Conservation (phyloP, 495 filamentous ascomycete species). For the Aspergillus ostianus region DNA sequence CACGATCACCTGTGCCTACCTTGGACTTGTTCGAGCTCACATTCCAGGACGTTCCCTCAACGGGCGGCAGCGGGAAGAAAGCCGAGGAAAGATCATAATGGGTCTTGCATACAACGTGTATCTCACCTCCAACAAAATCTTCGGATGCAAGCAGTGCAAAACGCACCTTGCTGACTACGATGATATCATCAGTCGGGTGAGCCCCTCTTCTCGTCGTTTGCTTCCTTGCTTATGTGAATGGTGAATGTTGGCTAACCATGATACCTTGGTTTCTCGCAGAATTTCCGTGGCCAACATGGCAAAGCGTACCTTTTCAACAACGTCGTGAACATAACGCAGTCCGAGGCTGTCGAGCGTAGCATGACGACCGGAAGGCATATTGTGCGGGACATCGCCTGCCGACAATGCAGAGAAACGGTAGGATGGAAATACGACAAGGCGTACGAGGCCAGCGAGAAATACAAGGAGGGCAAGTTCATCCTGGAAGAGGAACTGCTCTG, state of each 20-base stretch:
- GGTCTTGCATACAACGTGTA: conserved; percentile 96
- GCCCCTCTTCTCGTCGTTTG: conserved; percentile 25
- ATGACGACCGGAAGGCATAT: conserved; percentile 98
- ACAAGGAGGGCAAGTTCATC: conserved; percentile 98
- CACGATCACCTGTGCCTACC: conserved; percentile 2
- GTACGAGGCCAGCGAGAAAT: conserved; percentile 87
- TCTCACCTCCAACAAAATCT: conserved; percentile 84
- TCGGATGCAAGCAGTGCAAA: conserved; percentile 95
- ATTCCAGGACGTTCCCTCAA: conserved; percentile 15
- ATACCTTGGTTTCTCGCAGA: conserved; percentile 51
- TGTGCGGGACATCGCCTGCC: conserved; percentile 87
- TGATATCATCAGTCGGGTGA: conserved; percentile 90
- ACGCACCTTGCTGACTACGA: conserved; percentile 92
- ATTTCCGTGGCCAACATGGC: conserved; percentile 97
- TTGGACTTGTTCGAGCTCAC: conserved; percentile 15
- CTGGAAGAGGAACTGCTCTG: conserved; percentile 90
- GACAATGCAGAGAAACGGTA: conserved; percentile 85
- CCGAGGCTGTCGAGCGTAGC: conserved; percentile 83
- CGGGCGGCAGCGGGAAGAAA: conserved; percentile 17
- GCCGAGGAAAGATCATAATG: conserved; percentile 55
- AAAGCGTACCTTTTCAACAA: conserved; percentile 96
- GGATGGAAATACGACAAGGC: conserved; percentile 99
- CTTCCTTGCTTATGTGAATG: conserved; percentile 8
- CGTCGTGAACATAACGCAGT: conserved; percentile 84
- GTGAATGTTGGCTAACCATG: conserved; percentile 14